Percentiles rank a stretch among this genome's conserved stretches.
phyloP scores from a whole-genome alignment of 768 basidiomycete species.

The Dentipellis fragilis region DNA sequence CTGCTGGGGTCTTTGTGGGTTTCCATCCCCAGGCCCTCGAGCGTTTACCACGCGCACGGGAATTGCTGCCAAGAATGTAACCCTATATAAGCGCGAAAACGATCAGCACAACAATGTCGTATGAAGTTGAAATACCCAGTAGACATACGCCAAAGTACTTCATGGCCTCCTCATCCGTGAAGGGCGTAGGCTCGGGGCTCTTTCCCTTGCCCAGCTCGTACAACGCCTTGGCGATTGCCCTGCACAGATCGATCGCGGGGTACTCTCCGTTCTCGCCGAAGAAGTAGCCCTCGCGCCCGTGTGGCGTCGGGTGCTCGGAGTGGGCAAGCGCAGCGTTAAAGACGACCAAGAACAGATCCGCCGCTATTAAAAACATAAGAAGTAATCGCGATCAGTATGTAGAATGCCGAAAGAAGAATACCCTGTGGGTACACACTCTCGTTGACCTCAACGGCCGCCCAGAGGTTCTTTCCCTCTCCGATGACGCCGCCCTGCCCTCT shows the following conservation, averaged over 20 bases:
- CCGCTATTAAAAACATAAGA: no score
- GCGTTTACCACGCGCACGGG: slow-evolving; percentile 33
- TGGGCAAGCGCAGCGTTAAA: slow-evolving; percentile 26
- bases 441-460: slow-evolving; percentile 49
- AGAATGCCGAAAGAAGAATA: no score
- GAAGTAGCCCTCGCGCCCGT: slow-evolving; percentile 28
- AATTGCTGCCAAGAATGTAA: slow-evolving; percentile 21
- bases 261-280: slow-evolving; percentile 26
- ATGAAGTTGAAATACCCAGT: background rate
- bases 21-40: slow-evolving; percentile 41
- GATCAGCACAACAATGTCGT: background rate
- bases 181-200: slow-evolving; percentile 32
- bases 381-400: no score
- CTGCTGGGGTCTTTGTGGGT: slow-evolving; percentile 36
- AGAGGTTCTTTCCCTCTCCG: slow-evolving; percentile 47
- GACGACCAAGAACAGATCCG: slow-evolving; percentile 32
- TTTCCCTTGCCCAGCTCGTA: slow-evolving; percentile 20
- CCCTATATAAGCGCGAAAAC: slow-evolving; percentile 5
- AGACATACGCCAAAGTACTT: slow-evolving; percentile 22
- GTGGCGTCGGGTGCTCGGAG: slow-evolving; percentile 9
- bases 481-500: slow-evolving; percentile 44
- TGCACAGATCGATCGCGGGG: slow-evolving; percentile 23
- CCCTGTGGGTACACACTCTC: slow-evolving; percentile 29
- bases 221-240: slow-evolving; percentile 26
- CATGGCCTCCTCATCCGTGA: slow-evolving; percentile 32